Percentiles rank a stretch among this genome's conserved stretches.
These are phyloP conservation scores for Primulina tabacum DNA, from an alignment of 257 asterid species.

Conservation along the genomic window DNA sequence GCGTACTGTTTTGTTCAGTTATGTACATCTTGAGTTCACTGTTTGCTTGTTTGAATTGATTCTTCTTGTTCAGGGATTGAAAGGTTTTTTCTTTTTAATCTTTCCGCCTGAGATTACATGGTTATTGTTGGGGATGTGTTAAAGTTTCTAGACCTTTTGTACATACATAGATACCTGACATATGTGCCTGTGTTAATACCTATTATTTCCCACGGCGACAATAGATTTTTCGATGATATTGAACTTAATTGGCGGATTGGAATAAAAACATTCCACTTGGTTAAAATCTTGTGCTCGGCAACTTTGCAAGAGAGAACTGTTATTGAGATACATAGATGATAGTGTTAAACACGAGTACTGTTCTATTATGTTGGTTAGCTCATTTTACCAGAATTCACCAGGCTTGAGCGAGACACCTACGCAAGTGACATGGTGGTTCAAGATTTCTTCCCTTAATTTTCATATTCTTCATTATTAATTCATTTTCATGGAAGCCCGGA, in stretches of 20 bases:
- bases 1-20: background rate
- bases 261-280: conserved; percentile 1
- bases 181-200: too few species aligned
- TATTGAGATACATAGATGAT: conserved; percentile 15
- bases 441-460: conserved; percentile 9
- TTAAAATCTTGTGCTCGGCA: conserved; percentile 10
- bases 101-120: background rate
- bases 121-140: background rate
- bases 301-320: background rate
- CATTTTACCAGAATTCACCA: conserved; percentile 6
- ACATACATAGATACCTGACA: too few species aligned
- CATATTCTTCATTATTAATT: conserved; percentile 15
- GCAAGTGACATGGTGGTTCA: conserved; percentile 1
- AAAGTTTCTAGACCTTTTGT: too few species aligned
- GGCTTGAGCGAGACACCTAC: conserved; percentile 23
- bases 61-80: conserved; percentile 4
- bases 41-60: conserved; percentile 8
- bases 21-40: conserved; percentile 1
- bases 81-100: conserved; percentile 5
- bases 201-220: too few species aligned
- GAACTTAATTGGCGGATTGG: too few species aligned
- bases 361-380: conserved; percentile 5
- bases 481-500: conserved; percentile 11
- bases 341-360: conserved; percentile 16
- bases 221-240: too few species aligned